phyloP scores from a whole-genome alignment of 2,329 filamentous ascomycete genomes.

The Albifimbria verrucaria region DNA sequence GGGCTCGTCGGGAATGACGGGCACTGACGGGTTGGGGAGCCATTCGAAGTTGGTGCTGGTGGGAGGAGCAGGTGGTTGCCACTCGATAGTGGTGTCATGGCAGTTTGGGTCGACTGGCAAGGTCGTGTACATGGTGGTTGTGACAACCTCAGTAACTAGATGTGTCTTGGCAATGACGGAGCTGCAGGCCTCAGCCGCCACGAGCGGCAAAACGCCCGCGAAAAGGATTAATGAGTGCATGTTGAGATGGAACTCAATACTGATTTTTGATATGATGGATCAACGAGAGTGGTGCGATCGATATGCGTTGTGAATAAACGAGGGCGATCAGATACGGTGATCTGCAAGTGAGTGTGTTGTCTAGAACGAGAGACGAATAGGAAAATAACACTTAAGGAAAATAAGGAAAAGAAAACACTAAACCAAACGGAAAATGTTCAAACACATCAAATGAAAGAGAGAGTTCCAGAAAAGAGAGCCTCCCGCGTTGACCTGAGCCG shows the following conservation, averaged over 20 bases:
- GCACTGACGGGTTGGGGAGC: not conserved
- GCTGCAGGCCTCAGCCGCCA: not conserved
- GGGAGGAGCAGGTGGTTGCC: not conserved
- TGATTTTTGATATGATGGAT: not conserved
- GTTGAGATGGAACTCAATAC: not conserved
- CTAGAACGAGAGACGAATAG: not conserved
- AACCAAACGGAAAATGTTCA: not conserved
- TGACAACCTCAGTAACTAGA: not conserved
- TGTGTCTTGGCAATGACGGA: conserved; percentile 2
- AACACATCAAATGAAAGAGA: not conserved
- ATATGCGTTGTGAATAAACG: not conserved
- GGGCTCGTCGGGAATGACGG: not conserved
- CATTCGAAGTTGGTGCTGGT: not conserved
- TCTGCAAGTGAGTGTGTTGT: not conserved
- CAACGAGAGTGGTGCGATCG: not conserved
- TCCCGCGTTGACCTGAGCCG: not conserved
- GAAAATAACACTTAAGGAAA: not conserved
- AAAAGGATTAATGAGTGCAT: conserved; percentile 1
- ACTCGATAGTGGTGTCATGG: not conserved
- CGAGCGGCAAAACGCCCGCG: not conserved
- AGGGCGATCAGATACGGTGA: not conserved
- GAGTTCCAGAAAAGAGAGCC: not conserved
- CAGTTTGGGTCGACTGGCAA: not conserved
- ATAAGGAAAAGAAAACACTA: not conserved
- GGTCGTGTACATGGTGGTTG: not conserved